A percentile compares a stretch with the other conserved stretches of the same genome.
These are phyloP conservation scores for Lentinula boryana DNA, from an alignment of 768 basidiomycete genomes.

Conservation along the genomic window DNA sequence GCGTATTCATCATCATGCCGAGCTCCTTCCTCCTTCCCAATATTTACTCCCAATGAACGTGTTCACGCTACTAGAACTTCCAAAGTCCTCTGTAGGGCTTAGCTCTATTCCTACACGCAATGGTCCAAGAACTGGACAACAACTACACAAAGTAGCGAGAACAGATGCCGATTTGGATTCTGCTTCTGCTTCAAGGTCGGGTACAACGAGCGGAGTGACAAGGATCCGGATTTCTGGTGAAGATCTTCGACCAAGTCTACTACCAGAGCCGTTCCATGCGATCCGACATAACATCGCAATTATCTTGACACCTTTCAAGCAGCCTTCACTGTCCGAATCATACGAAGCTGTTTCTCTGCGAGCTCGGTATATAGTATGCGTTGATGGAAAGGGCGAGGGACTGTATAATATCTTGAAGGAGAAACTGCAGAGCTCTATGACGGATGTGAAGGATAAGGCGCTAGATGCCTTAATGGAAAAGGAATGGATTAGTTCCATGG, in stretches of 20 bases:
- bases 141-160: slow-evolving; percentile 64
- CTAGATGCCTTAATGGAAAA: slow-evolving; percentile 24
- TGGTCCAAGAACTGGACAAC: slow-evolving; percentile 46
- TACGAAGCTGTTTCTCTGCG: slow-evolving; percentile 53
- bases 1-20: neutral
- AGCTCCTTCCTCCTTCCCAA: neutral
- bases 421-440: slow-evolving; percentile 54
- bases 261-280: slow-evolving; percentile 10
- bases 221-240: slow-evolving; percentile 40
- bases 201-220: slow-evolving; percentile 29
- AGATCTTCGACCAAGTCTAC: slow-evolving; percentile 24
- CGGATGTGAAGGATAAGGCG: slow-evolving; percentile 19
- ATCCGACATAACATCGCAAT: neutral
- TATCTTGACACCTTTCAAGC: neutral
- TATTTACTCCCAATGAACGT: slow-evolving; percentile 18
- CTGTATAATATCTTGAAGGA: slow-evolving; percentile 53
- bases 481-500: slow-evolving; percentile 56
- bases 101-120: slow-evolving; percentile 30
- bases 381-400: slow-evolving; percentile 47
- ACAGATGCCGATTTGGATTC: slow-evolving; percentile 63
- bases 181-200: slow-evolving; percentile 56
- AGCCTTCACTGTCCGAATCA: neutral
- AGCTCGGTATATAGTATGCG: slow-evolving; percentile 49
- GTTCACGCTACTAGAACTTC: slow-evolving; percentile 37
- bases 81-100: slow-evolving; percentile 47